Base-by-base conservation (phyloP, 148 eudicot species). In the Vaccinium vitisidaea region DNA sequence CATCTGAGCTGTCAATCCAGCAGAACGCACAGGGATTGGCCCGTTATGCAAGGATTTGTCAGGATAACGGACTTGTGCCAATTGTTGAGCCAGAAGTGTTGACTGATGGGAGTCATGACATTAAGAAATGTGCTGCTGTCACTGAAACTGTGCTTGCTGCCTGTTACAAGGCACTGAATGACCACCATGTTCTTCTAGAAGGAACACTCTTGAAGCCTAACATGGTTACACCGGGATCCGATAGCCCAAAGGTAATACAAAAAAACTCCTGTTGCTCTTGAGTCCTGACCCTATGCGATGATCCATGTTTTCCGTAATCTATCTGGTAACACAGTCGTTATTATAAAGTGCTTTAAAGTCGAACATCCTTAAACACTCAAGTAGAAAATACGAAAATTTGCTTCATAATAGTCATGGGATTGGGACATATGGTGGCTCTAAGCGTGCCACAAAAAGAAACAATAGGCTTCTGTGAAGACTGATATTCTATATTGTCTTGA, bases 201-300 rank as follows among this genome's bases (percentile, higher is more conserved):
- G 99, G 99, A 23, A 96, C 97, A 8, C 95, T 96, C 76, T 91
- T 96, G 85, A 94, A 96, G 89, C 99, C 97, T 25, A 96, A 96
- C 86, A 96, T 94, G 99, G 98, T 96, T 79, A 91, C 97, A n/a
- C 98, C 98, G 0, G 99, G 98, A 54, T 95, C 96, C 18, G 95
- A 93, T 80, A 91, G 93, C 87, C 93, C 92, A 19, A 94, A 95
- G 94, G 94, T 95, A 84, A 58, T 67, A 43, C 39, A 43, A 8
- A 11, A 63, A 63, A 63, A 21, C 12, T 63, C 27, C 27, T 63
- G 27, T 11, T 63, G 10, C 27, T 63, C 69, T 25, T 12, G 4
- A 63, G 12, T 63, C 69, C 69, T 25, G 27, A 63, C 27, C 69
- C 69, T n/a, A 21, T 21, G 27, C 27, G 8, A 63, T 63, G 11